Evolutionary conservation across 306 rosid species (phyloP), one percentile per base, ranked within the genome.

Genomic region (Neltuma alba): DNA sequence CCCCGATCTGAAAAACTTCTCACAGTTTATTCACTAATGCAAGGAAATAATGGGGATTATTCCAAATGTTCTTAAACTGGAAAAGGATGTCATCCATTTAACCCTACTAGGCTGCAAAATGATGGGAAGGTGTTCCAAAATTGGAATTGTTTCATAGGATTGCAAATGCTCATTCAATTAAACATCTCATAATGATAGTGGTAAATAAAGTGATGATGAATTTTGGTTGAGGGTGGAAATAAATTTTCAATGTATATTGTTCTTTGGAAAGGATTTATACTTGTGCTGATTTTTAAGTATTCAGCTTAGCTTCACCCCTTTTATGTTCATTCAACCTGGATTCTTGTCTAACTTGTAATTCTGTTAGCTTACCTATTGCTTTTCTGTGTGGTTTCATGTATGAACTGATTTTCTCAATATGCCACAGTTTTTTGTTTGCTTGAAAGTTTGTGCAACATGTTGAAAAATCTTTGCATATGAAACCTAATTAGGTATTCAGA

Each of bases 401-500:
- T 66, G 40, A 37, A 37, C 81, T 45, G 42, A 72, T 55, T 48
- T 16, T 72, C 31, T 44, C 67, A 76, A 36, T 72, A n/a, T 61
- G 13, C 75, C 36, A 14, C 45, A 57, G 48, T 84, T 70, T 77
- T 42, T 40, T 84, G n/a, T 40, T 65, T 33, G 50, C 37, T 75
- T 80, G 71, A 72, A 71, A 54, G 52, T 74, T 55, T 16, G 36
- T 55, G 25, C 7, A 14, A 8, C 28, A 37, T 58, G 42, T 42
- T 75, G 70, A 60, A 41, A 74, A 78, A 37, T 74, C 34, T 67
- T 48, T 83, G 67, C 67, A 60, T 38, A 60, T 55, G 37, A 37
- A 58, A 3, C 74, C 80, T 78, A 64, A 48, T 14, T 74, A 52
- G 38, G 78, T 82, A 65, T 58, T 41, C 78, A 27, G 72, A 58